Percentiles rank a stretch among this genome's conserved stretches.
phyloP scores from a whole-genome alignment of 2,329 filamentous ascomycete genomes.

The Venturia pyrina region DNA sequence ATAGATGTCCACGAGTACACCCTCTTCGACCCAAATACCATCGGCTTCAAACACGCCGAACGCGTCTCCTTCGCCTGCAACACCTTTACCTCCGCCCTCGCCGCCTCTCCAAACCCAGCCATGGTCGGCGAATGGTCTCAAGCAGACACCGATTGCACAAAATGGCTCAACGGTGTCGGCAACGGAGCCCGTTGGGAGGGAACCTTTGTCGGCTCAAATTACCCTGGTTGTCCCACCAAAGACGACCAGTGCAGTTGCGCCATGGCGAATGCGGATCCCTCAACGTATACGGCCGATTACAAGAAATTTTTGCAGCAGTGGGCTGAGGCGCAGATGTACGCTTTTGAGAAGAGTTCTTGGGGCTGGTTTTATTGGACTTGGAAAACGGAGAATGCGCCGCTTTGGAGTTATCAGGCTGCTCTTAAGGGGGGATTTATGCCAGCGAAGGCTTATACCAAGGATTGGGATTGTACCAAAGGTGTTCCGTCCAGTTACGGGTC shows the following conservation, averaged over 20 bases:
- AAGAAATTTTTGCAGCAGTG: slow-evolving; percentile 82
- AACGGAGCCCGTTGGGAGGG: slow-evolving; percentile 87
- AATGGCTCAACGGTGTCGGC: slow-evolving; percentile 79
- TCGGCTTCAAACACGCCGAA: slow-evolving; percentile 67
- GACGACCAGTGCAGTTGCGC: slow-evolving; percentile 61
- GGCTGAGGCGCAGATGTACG: slow-evolving; percentile 90
- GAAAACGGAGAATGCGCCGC: slow-evolving; percentile 74
- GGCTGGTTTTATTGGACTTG: slow-evolving; percentile 99
- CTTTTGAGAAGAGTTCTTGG: slow-evolving; percentile 74
- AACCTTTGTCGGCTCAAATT: slow-evolving; percentile 55
- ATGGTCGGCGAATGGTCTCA: slow-evolving; percentile 96
- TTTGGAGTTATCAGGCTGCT: slow-evolving; percentile 88
- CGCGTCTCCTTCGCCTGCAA: slow-evolving; percentile 83
- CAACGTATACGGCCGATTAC: slow-evolving; percentile 59
- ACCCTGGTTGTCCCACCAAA: slow-evolving; percentile 61
- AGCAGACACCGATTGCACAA: slow-evolving; percentile 89
- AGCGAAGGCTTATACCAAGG: slow-evolving; percentile 30
- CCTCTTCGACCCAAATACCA: slow-evolving; percentile 87
- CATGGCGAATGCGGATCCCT: slow-evolving; percentile 63
- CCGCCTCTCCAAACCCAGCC: slow-evolving; percentile 70
- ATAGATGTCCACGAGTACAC: slow-evolving; percentile 97
- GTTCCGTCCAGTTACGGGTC: slow-evolving; percentile 31
- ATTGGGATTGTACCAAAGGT: slow-evolving; percentile 30
- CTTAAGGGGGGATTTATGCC: slow-evolving; percentile 71
- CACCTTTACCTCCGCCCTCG: slow-evolving; percentile 76